Base-by-base conservation (phyloP, 2,329 filamentous ascomycete genomes). In the Ophiognomonia clavigignenti-juglandacearum region DNA sequence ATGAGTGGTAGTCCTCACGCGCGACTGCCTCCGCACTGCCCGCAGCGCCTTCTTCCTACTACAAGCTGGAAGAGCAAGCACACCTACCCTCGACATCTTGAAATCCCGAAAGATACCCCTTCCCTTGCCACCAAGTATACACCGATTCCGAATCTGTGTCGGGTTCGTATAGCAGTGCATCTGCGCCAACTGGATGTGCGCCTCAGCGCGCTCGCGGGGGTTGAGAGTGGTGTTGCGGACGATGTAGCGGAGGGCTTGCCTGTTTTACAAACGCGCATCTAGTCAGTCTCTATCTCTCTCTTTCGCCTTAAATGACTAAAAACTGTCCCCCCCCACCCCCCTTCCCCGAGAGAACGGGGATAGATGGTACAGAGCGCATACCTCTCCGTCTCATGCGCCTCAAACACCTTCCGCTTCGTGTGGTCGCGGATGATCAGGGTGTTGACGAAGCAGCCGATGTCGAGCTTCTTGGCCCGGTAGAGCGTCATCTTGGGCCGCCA, bases 131-230 rank as follows among this genome's bases (percentile, higher is more conserved):
- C 90, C 90, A 64, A 92, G 79, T 44, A 95, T 85, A 72, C 93
- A 98, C 57, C 93, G 76, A 70, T 96, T 97, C 66, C 86, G 84
- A 66, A 98, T 91, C 74, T 96, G 91, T 41, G 92, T 96, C 49
- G 88, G 82, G 52, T 91, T 80, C 29, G 93, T 97, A 70, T 97
- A 97, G 74, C 82, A 83, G 73, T 96, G 91, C 92, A 97, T 96
- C 70, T 95, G 86, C 4, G 86, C 82, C 56, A 98, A 76, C 70
- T 97, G 85, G 47, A 98, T 80, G 73, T 97, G 92, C 35, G 93
- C 93, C 65, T 95, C 87, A 53, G 88, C 89, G 60, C 95, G 87
- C 43, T 86, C 83, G 61, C 91, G 82, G 47, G 83, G 75, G 2
- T 91, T 82, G 3, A 98, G 83, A 1, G 84, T 85, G 26, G 89